Conservation (phyloP, 306 rosid species). For the Neltuma alba region DNA sequence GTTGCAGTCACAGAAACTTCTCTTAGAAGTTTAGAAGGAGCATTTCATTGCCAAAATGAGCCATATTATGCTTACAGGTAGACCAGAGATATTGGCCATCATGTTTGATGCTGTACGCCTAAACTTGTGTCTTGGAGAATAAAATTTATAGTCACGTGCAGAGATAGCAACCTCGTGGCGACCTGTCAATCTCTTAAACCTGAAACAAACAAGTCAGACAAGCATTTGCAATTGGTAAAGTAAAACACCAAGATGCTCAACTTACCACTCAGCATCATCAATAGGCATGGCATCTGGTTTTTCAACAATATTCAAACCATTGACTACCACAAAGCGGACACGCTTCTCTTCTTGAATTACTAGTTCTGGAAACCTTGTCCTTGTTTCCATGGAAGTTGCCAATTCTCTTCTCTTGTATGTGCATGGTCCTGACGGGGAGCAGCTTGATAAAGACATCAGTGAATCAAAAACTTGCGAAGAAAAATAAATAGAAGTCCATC, state of each 20-base stretch:
- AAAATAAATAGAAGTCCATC: background rate
- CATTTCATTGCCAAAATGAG: slow-evolving; percentile 31
- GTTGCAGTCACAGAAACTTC: slow-evolving; percentile 22
- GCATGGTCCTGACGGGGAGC: slow-evolving; percentile 57
- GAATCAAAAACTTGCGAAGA: slow-evolving; percentile 3
- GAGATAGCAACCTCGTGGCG: slow-evolving; percentile 82
- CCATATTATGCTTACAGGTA: slow-evolving; percentile 62
- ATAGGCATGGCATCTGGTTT: slow-evolving; percentile 66
- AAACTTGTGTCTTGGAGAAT: slow-evolving; percentile 93
- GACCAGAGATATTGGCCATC: slow-evolving; percentile 61
- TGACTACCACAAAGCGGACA: slow-evolving; percentile 94
- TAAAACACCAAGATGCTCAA: slow-evolving; percentile 13
- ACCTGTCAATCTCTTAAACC: slow-evolving; percentile 95
- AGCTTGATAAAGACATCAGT: slow-evolving; percentile 23
- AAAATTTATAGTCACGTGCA: slow-evolving; percentile 75
- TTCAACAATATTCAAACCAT: slow-evolving; percentile 86
- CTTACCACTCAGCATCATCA: slow-evolving; percentile 88
- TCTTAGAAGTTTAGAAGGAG: slow-evolving; percentile 27
- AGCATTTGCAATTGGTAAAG: slow-evolving; percentile 5
- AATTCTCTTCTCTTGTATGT: slow-evolving; percentile 90
- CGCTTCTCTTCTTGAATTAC: slow-evolving; percentile 97
- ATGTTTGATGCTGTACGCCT: slow-evolving; percentile 74
- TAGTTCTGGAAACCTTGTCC: slow-evolving; percentile 90
- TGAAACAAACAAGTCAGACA: slow-evolving; percentile 44
- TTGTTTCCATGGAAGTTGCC: slow-evolving; percentile 91